Base-by-base conservation (phyloP, 768 basidiomycete genomes). In the Lentinula edodes region DNA sequence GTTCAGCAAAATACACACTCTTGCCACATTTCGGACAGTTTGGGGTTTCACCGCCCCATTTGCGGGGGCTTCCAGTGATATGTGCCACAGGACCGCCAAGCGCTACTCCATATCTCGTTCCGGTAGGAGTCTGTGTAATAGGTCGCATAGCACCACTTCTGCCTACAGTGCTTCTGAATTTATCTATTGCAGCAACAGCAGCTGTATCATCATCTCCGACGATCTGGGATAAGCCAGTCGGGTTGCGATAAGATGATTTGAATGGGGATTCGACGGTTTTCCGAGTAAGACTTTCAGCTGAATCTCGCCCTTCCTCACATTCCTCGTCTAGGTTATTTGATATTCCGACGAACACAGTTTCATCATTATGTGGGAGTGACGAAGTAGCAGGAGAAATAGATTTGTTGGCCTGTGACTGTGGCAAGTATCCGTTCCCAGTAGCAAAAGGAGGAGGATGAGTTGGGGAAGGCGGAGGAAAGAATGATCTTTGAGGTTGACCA, bases 1-100 rank as follows among this genome's bases (percentile, higher is more conserved):
- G 90, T 71, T 93, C 91, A 13, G 91, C 91, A 68, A 93, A 93
- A 74, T 90, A 94, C 9, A 94, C 91, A 56, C 80, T 87, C 79
- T 89, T 85, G 41, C 76, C 77, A 65, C 91, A 94, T 60, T 80
- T 79, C 8, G 87, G 84, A 66, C 91, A 94, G 18, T 69, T 68
- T 18, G 90, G 88, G 7, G 84, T 83, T 20, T 81, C 79, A 23
- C 85, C 10, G 80, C 83, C 85, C 80, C 85, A 88, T 63, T 78
- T 77, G 61, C 73, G 78, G 9, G 76, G 76, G 35, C 79, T 75
- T 35, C 53, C 61, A 32, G 61, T 61, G 16, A 28, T 20, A 23
- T 60, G 48, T 13, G 50, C 5, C 35, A 35, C 28, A 15, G 52
- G 51, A 51, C 38, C 75, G 6, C 74, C 72, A 9, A 89, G 74